Conservation (phyloP, 2,329 filamentous ascomycete species). For the Epichloe sylvatica region DNA sequence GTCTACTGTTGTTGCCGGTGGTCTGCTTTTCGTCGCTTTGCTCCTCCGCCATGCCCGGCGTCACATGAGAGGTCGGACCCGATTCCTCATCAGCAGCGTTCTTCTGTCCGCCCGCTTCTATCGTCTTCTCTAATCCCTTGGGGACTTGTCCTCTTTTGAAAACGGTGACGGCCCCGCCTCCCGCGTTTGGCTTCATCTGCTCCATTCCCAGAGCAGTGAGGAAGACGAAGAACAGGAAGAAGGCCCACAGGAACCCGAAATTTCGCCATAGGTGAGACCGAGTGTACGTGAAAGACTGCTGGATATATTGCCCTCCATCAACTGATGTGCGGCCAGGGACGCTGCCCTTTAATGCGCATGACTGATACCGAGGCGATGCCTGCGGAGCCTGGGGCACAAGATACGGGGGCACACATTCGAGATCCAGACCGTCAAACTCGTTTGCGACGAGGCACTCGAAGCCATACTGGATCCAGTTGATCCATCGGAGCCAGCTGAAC, state of each 20-base stretch:
- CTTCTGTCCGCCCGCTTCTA: conserved; percentile 35
- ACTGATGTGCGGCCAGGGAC: conserved; percentile 34
- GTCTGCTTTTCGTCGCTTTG: conserved; percentile 12
- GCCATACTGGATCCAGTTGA: conserved; percentile 53
- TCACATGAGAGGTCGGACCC: conserved; percentile 28
- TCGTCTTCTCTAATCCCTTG: conserved; percentile 39
- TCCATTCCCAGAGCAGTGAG: conserved; percentile 61
- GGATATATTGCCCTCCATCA: conserved; percentile 41
- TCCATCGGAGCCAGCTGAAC: conserved; percentile 59
- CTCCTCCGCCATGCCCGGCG: conserved; percentile 43
- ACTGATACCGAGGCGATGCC: conserved; percentile 26
- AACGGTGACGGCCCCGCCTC: conserved; percentile 44
- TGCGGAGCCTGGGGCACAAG: conserved; percentile 36
- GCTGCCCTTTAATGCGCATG: conserved; percentile 37
- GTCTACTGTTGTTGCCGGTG: conserved; percentile 12
- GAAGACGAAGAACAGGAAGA: conserved; percentile 57
- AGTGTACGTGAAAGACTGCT: conserved; percentile 38
- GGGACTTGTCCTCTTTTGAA: conserved; percentile 52
- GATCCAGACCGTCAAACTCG: conserved; percentile 41
- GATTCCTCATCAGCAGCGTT: conserved; percentile 39
- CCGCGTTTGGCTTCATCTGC: conserved; percentile 44
- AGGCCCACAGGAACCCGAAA: conserved; percentile 65
- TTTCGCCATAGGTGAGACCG: conserved; percentile 56
- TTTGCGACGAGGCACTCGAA: conserved; percentile 57
- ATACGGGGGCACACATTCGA: conserved; percentile 44